Conservation (phyloP, 352 stramenopile species). For the Phytophthora capsici region DNA sequence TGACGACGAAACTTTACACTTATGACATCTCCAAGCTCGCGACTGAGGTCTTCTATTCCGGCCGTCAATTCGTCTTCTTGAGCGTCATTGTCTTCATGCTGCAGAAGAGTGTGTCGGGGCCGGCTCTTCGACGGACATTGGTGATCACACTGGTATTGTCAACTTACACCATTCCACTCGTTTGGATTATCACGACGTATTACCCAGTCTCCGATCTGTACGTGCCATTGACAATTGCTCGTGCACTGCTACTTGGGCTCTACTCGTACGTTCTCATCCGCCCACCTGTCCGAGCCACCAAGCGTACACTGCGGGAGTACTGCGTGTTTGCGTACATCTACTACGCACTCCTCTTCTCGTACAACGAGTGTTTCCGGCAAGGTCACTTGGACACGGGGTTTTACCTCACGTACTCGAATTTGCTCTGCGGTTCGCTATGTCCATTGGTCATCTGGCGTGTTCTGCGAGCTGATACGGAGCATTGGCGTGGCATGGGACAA, state of each 20-base stretch:
- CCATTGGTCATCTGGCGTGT: slow-evolving; percentile 73
- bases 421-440: slow-evolving; percentile 57
- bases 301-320: slow-evolving; percentile 57
- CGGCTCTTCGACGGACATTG: slow-evolving; percentile 50
- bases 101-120: slow-evolving; percentile 60
- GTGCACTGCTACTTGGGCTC: slow-evolving; percentile 42
- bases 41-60: slow-evolving; percentile 64
- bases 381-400: slow-evolving; percentile 58
- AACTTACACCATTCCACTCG: slow-evolving; percentile 55
- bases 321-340: slow-evolving; percentile 62
- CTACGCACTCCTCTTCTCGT: slow-evolving; percentile 56
- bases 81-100: slow-evolving; percentile 73
- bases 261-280: slow-evolving; percentile 64
- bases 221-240: slow-evolving; percentile 39
- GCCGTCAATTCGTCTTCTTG: slow-evolving; percentile 67
- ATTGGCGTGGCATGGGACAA: slow-evolving; percentile 64
- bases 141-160: slow-evolving; percentile 52
- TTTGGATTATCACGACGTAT: slow-evolving; percentile 47
- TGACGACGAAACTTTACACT: slow-evolving; percentile 51
- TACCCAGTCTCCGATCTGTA: slow-evolving; percentile 46
- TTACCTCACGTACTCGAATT: slow-evolving; percentile 66
- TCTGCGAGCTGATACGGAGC: slow-evolving; percentile 59
- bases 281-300: slow-evolving; percentile 52
- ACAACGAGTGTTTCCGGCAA: slow-evolving; percentile 62
- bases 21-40: slow-evolving; percentile 61